These are phyloP conservation scores for Dactylonectria macrodidyma DNA, from an alignment of 2,329 filamentous ascomycete genomes.

Conservation along the genomic window DNA sequence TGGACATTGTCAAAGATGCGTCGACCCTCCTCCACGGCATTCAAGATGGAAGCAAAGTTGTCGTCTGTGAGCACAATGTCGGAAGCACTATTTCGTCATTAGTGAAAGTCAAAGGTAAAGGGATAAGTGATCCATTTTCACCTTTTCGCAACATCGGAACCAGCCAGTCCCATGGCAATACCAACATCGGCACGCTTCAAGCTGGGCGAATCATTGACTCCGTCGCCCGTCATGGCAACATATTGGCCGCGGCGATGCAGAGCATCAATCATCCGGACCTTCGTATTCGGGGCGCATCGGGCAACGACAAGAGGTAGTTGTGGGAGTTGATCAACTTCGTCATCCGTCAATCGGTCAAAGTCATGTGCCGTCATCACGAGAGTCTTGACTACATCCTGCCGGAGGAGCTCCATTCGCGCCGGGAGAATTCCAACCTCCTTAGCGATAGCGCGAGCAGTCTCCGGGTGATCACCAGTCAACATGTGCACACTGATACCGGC, in stretches of 20 bases:
- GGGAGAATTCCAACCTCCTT: conserved; percentile 75
- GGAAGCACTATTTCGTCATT: conserved; percentile 59
- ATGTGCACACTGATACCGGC: conserved; percentile 78
- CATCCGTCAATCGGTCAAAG: conserved; percentile 76
- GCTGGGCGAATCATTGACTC: conserved; percentile 79
- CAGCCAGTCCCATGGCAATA: conserved; percentile 79
- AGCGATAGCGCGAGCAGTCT: conserved; percentile 76
- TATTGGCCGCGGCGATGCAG: conserved; percentile 76
- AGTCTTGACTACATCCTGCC: conserved; percentile 68
- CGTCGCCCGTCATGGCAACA: conserved; percentile 81
- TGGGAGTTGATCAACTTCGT: conserved; percentile 74
- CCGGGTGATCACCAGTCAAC: conserved; percentile 78
- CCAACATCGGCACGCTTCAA: conserved; percentile 78
- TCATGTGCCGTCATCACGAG: conserved; percentile 78
- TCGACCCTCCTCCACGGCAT: conserved; percentile 78
- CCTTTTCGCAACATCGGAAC: conserved; percentile 80
- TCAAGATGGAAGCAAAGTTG: conserved; percentile 80
- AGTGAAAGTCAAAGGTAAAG: background rate
- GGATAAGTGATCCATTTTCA: background rate
- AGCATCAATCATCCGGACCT: conserved; percentile 83
- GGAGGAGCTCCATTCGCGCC: conserved; percentile 63
- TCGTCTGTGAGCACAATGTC: conserved; percentile 80
- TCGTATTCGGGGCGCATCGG: conserved; percentile 78
- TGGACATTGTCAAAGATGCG: conserved; percentile 83
- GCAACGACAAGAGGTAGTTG: conserved; percentile 78